Percentiles rank a stretch among this genome's conserved stretches.
These are phyloP conservation scores for Sclerospora graminicola DNA, from an alignment of 352 stramenopile species.

Conservation along the genomic window DNA sequence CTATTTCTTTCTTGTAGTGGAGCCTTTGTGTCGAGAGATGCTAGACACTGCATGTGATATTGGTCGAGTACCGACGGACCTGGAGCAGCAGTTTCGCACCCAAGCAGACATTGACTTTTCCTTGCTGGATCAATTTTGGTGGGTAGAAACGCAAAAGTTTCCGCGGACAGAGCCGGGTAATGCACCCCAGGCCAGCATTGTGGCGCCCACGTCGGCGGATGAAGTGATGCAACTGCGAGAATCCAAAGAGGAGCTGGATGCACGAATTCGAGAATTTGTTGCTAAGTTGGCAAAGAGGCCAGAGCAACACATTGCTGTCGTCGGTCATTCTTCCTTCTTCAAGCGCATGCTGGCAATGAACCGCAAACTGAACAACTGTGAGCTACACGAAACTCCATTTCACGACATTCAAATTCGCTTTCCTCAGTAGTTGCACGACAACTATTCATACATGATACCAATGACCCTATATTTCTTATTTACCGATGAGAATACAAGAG, in stretches of 20 bases:
- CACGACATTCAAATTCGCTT: constrained; percentile 15
- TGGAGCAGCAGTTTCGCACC: constrained; percentile 25
- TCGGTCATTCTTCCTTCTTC: constrained; percentile 80
- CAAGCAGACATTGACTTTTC: constrained; percentile 31
- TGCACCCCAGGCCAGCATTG: constrained; percentile 8
- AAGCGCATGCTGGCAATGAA: constrained; percentile 75
- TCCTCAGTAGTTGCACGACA: constrained; percentile 1
- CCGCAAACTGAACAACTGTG: constrained; percentile 74
- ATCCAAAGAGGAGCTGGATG: constrained; percentile 40
- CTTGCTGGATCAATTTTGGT: constrained; percentile 47
- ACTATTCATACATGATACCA: background rate
- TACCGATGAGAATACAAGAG: background rate
- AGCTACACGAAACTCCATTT: constrained; percentile 36
- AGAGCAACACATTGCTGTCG: constrained; percentile 62
- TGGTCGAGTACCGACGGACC: constrained; percentile 38
- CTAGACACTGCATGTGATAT: constrained; percentile 81
- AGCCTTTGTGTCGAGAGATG: constrained; percentile 68
- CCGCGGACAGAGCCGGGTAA: constrained; percentile 13
- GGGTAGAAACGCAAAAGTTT: constrained; percentile 34
- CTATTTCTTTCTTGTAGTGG: constrained; percentile 45
- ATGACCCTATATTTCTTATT: background rate
- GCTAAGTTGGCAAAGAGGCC: constrained; percentile 37
- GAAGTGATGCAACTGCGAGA: constrained; percentile 56
- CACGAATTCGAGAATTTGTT: constrained; percentile 58
- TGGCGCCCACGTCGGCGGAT: constrained; percentile 24